These are phyloP conservation scores for Rhizophagus clarus DNA, from an alignment of 192 early-diverging fungal genomes.

Conservation along the genomic window DNA sequence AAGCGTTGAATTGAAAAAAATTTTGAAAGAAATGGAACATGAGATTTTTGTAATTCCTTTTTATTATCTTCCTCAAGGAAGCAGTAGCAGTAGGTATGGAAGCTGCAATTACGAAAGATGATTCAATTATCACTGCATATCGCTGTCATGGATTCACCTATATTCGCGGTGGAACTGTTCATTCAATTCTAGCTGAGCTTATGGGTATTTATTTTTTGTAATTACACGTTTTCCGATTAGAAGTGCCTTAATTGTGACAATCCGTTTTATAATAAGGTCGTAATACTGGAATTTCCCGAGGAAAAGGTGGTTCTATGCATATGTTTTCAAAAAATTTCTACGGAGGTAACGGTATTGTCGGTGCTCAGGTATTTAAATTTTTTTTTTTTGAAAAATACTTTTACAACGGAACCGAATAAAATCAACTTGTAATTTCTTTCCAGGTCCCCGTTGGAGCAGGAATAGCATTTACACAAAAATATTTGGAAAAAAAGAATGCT, in stretches of 20 bases:
- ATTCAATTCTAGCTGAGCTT: slow-evolving; percentile 75
- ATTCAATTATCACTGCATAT: slow-evolving; percentile 97
- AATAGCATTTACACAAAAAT: slow-evolving; percentile 93
- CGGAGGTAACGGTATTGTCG: slow-evolving; percentile 99
- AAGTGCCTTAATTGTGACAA: neutral
- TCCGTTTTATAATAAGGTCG: slow-evolving; percentile 45
- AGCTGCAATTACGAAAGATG: slow-evolving; percentile 82
- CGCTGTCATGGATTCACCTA: slow-evolving; percentile 98
- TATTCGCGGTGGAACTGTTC: slow-evolving; percentile 72
- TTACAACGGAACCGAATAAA: neutral
- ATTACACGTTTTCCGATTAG: neutral
- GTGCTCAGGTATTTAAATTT: slow-evolving; percentile 72
- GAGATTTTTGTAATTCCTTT: neutral
- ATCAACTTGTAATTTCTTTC: neutral
- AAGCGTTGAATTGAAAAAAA: neutral
- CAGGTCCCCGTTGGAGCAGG: slow-evolving; percentile 78
- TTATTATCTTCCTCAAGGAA: slow-evolving; percentile 49
- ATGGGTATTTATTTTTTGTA: slow-evolving; percentile 48
- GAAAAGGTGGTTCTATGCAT: slow-evolving; percentile 99
- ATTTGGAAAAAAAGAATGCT: slow-evolving; percentile 73
- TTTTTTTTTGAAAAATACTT: neutral
- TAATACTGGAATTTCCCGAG: slow-evolving; percentile 80
- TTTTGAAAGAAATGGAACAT: neutral
- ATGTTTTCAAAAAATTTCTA: slow-evolving; percentile 96
- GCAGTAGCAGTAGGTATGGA: slow-evolving; percentile 95